Evolutionary conservation across 1,284 basidiomycete genomes (phyloP).

Genomic region (Malassezia brasiliensis): DNA sequence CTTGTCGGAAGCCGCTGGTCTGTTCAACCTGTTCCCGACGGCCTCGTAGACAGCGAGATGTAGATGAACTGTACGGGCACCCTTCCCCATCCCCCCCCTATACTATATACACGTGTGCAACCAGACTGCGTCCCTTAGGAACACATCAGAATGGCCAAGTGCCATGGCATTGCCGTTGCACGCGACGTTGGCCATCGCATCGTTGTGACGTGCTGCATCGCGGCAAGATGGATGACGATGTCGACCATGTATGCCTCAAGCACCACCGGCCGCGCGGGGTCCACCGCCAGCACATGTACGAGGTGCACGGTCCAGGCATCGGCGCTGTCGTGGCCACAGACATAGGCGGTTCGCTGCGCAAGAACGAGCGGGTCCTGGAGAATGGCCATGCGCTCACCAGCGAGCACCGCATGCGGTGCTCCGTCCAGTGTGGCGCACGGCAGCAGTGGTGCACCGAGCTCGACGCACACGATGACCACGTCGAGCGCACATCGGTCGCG

Average conservation of each 20-base stretch:
- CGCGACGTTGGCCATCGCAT: background rate
- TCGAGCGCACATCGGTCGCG: background rate
- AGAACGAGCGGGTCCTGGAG: background rate
- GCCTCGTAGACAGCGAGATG: background rate
- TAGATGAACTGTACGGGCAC: background rate
- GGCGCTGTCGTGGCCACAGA: background rate
- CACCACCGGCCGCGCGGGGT: background rate
- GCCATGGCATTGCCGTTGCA: constrained; percentile 9
- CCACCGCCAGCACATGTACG: background rate
- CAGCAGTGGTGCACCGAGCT: background rate
- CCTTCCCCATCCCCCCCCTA: too few relatives aligned
- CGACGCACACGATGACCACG: background rate
- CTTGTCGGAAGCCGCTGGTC: background rate
- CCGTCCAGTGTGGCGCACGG: too few relatives aligned
- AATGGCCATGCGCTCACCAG: background rate
- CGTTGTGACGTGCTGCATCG: constrained; percentile 5
- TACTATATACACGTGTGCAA: too few relatives aligned
- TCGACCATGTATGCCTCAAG: background rate
- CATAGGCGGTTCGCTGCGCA: background rate
- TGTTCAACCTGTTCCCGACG: background rate
- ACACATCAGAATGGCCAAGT: constrained; percentile 1
- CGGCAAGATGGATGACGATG: constrained; percentile 2
- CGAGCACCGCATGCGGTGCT: background rate
- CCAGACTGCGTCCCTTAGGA: too few relatives aligned
- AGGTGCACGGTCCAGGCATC: constrained; percentile 9